These are phyloP conservation scores for Aristolochia californica DNA, from an alignment of 164 flowering plant genomes.

Conservation along the genomic window DNA sequence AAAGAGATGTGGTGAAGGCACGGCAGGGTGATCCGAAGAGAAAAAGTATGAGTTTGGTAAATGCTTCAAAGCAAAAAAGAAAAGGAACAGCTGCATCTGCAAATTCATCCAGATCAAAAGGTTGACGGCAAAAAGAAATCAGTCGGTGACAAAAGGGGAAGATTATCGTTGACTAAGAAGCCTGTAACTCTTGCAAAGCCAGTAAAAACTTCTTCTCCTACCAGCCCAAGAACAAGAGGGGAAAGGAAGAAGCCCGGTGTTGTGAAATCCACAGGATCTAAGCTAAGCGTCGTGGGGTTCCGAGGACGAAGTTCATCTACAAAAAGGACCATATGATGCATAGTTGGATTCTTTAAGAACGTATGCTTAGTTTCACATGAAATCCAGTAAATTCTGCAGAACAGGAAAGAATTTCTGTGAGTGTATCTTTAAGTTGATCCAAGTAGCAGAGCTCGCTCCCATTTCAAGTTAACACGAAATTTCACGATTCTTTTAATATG, in stretches of 20 bases:
- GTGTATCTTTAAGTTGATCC: no score
- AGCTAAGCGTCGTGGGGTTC: conserved; percentile 70
- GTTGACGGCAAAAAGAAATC: conserved; percentile 17
- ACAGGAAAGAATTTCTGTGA: no score
- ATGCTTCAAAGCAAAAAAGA: conserved; percentile 20
- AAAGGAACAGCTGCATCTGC: conserved; percentile 11
- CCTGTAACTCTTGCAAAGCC: conserved; percentile 16
- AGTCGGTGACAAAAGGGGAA: conserved; percentile 11
- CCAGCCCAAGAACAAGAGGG: conserved; percentile 16
- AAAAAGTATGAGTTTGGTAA: conserved; percentile 17
- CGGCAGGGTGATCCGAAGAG: conserved; percentile 30
- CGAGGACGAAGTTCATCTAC: conserved; percentile 48
- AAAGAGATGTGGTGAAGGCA: conserved; percentile 43
- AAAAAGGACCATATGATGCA: conserved; percentile 17
- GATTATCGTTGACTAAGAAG: conserved; percentile 17
- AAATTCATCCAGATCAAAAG: conserved; percentile 13
- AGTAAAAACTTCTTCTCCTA: conserved; percentile 11
- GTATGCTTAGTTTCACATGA: no score
- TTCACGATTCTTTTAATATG: no score
- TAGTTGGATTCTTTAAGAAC: no score
- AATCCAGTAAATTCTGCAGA: no score
- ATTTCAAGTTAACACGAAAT: no score
- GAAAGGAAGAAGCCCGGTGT: conserved; percentile 16
- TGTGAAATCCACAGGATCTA: conserved; percentile 21
- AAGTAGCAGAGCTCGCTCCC: no score